Conservation (phyloP, 164 flowering plant genomes). For the Magnolia changhungtana region DNA sequence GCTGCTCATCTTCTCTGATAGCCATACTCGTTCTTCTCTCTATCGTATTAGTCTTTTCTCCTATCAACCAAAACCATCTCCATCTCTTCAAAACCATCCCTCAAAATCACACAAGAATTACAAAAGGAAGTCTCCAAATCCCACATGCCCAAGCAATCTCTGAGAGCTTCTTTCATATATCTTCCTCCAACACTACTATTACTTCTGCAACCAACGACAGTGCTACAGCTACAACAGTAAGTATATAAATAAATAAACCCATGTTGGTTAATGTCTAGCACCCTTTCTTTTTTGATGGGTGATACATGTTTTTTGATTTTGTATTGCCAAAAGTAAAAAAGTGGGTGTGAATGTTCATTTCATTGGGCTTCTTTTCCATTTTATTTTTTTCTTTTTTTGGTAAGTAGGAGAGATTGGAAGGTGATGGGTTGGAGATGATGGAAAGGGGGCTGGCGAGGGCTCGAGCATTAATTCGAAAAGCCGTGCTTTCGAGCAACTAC, state of each 20-base stretch:
- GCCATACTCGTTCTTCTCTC: background rate
- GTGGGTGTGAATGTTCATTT: background rate
- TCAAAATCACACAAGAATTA: background rate
- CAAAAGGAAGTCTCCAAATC: background rate
- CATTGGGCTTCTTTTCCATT: background rate
- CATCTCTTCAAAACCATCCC: background rate
- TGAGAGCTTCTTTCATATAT: background rate
- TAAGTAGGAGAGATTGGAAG: background rate
- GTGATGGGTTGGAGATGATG: constrained; percentile 7
- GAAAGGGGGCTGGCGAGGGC: constrained; percentile 51
- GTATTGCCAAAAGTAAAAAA: background rate
- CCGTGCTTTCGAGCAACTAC: constrained; percentile 4
- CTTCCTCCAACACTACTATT: no score
- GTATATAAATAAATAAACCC: background rate
- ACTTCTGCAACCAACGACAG: background rate
- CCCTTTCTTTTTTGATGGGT: no score
- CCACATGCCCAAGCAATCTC: background rate
- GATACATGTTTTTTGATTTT: background rate
- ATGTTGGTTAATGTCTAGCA: no score
- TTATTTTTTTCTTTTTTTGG: background rate
- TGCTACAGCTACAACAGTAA: background rate
- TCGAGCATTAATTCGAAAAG: constrained; percentile 45
- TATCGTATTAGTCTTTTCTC: background rate
- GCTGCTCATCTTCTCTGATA: background rate
- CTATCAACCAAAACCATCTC: background rate